A percentile compares a stretch with the other conserved stretches of the same genome.
Conservation (phyloP, 2,329 filamentous ascomycete genomes). For the Fusarium nisikadoi region DNA sequence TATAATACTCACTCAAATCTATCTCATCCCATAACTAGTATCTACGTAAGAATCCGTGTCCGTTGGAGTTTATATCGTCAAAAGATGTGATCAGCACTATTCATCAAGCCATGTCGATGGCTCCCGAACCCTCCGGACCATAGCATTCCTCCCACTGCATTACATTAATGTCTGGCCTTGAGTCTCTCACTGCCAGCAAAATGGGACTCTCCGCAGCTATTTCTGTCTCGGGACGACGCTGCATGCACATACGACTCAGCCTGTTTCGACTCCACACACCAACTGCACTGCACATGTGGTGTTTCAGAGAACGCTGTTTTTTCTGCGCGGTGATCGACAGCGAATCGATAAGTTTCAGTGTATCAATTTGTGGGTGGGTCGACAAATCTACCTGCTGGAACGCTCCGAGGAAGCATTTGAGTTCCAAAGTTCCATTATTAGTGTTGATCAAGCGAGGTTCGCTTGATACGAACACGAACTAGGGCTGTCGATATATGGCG, state of each 20-base stretch:
- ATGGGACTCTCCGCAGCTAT: slow-evolving; percentile 13
- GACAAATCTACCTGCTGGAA: neutral
- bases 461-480: slow-evolving; percentile 3
- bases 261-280: slow-evolving; percentile 21
- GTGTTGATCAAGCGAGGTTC: neutral
- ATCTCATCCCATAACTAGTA: neutral
- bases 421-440: neutral
- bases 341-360: slow-evolving; percentile 4
- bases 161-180: neutral
- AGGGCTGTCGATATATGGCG: neutral
- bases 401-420: neutral
- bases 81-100: neutral
- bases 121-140: neutral
- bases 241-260: slow-evolving; percentile 27
- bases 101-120: neutral
- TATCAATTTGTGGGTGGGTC: slow-evolving; percentile 6
- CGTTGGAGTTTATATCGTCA: slow-evolving; percentile 3
- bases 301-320: slow-evolving; percentile 32
- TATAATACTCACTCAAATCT: neutral
- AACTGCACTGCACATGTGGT: slow-evolving; percentile 10
- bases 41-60: neutral
- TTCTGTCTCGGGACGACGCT: slow-evolving; percentile 24
- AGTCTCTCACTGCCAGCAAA: slow-evolving; percentile 3
- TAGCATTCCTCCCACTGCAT: neutral
- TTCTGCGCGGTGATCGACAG: slow-evolving; percentile 3